Base-by-base conservation (phyloP, 768 basidiomycete species). In the Pleurotus tuber-regium region DNA sequence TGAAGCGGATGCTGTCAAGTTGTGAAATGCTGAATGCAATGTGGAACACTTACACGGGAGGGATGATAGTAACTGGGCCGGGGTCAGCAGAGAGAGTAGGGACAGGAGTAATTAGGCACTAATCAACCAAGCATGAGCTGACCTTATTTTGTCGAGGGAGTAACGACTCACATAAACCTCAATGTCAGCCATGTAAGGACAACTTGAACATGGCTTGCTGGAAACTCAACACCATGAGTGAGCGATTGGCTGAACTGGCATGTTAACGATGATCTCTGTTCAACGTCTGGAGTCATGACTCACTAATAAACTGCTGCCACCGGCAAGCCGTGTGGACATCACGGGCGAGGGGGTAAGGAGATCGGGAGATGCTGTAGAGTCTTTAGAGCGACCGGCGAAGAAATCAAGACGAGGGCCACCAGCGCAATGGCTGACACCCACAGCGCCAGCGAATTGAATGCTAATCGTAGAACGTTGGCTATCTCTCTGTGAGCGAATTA, bases 241-340 rank as follows among this genome's bases (percentile, higher is more conserved):
- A 18, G 18, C 68, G 62, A 44, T 66, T 53, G 49, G 44, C 63
- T 63, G 6, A 23, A 38, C 46, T 12, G 9, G 10, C 18, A 25
- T 25, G 50, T 28, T 23, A 11, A 14, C 14, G 8, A 33, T 16
- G 18, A 28, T n/a, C n/a, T 14, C 18, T 14, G 7, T 4, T 16
- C 6, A 7, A 25, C 16, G 16, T 8, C 10, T 14, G 1, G 39
- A 16, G 31, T 12, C 21, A 23, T 8, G 16, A 38, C 58, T 49
- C 44, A 66, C 66, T 50, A 39, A 72, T 61, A 56, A 67, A 66
- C 2, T 63, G 61, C 52, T 75, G 73, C 72, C 73, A 75, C 47
- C 61, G 52, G 60, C 73, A 74, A 12, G 73, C 70, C 16, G 73
- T 74, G 29, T 63, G 63, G 30, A 54, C 23, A 47, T 68, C 61